Base-by-base conservation (phyloP, 306 rosid species). In the Bauhinia variegata region DNA sequence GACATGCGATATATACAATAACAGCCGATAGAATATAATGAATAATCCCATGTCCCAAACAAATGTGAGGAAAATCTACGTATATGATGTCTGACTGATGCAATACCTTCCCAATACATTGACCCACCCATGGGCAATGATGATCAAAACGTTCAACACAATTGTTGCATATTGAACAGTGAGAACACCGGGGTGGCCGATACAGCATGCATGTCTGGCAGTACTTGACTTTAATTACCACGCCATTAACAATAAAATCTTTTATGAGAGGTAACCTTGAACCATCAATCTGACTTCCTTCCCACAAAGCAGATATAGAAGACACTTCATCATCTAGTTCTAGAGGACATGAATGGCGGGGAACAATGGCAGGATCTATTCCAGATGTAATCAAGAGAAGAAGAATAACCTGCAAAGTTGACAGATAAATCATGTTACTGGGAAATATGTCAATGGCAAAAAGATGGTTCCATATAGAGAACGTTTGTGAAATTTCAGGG, bases 111-210 rank as follows among this genome's bases (percentile, higher is more conserved):
- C 82, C 85, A 69, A 81, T 77, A 60, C 85, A 81, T 56, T 81
- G 85, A 11, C 85, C 85, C 46, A 81, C 85, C 85, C 85, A 81
- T 37, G 85, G 85, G 61, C 85, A 81, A 65, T 81, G 85, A 73
- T 81, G 85, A 69, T 81, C 85, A 64, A 81, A 81, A 10, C 79
- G 79, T 65, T 80, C 82, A 2, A 80, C 82, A 14, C 85, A 80
- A 43, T 80, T 80, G 58, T 80, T 72, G 80, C 82, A 81, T 42
- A 81, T 73, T 8, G 85, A 81, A 60, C 85, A 81, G 57, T 81
- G 85, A 17, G 85, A 77, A 64, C 82, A 73, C 48, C 82, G 73
- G 12, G 85, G 85, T 12, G 85, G 85, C 13, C 82, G 79, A 60
- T 81, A 81, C 12, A 81, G 74, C 82, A 77, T 55, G 79, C 85